Evolutionary conservation across 345 rosid genomes (phyloP).

Genomic region (Moringa oleifera): DNA sequence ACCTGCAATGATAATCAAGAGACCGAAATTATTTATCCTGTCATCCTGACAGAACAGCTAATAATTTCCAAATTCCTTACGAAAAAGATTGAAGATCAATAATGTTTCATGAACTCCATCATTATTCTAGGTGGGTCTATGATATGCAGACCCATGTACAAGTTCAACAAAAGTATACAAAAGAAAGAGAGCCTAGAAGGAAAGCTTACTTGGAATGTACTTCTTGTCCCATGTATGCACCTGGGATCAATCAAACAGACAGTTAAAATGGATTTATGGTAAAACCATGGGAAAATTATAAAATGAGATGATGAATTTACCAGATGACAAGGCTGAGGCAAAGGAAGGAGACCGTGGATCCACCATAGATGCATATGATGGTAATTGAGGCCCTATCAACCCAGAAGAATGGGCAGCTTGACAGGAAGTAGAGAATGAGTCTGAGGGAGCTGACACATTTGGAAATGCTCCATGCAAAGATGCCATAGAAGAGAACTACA

Average conservation of each 20-base stretch:
- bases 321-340: constrained; percentile 25
- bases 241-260: constrained; percentile 25
- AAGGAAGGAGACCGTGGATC: constrained; percentile 29
- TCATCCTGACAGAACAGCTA: too few relatives aligned
- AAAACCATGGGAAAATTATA: not conserved
- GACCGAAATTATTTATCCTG: not conserved
- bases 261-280: constrained; percentile 12
- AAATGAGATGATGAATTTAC: constrained; percentile 23
- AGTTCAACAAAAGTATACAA: not conserved
- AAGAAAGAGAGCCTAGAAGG: constrained; percentile 3
- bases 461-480: constrained; percentile 33
- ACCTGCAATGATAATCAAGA: constrained; percentile 22
- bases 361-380: constrained; percentile 21
- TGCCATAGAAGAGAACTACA: constrained; percentile 46
- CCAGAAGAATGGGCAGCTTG: constrained; percentile 24
- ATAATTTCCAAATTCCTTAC: not conserved
- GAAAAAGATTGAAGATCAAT: too few relatives aligned
- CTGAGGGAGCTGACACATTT: constrained; percentile 26
- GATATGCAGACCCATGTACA: not conserved
- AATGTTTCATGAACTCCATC: not conserved
- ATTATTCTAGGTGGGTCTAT: not conserved
- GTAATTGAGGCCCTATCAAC: constrained; percentile 38
- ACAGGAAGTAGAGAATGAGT: constrained; percentile 21
- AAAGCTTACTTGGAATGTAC: constrained; percentile 37
- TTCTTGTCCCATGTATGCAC: constrained; percentile 41